Conservation (phyloP, 345 rosid genomes). For the Geranium brycei region DNA sequence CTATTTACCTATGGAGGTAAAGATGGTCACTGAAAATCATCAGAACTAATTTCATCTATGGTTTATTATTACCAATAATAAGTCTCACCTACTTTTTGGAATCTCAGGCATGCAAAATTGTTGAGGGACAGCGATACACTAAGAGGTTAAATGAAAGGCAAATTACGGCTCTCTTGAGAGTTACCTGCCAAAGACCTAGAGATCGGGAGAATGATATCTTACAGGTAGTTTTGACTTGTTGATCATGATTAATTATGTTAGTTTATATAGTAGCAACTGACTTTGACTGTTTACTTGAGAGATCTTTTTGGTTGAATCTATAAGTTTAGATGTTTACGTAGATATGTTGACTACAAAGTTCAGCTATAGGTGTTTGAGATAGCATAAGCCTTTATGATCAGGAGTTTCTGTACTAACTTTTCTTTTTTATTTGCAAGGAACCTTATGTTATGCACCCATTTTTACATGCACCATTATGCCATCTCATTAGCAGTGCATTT, state of each 20-base stretch:
- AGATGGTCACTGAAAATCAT: background rate
- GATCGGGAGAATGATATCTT: constrained; percentile 82
- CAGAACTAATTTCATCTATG: background rate
- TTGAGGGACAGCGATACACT: constrained; percentile 87
- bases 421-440: no score
- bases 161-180: constrained; percentile 78
- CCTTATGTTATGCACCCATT: no score
- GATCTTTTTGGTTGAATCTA: no score
- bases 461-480: background rate
- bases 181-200: constrained; percentile 94
- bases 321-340: no score
- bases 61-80: background rate
- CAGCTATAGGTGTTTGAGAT: no score
- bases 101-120: constrained; percentile 88
- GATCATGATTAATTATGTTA: no score
- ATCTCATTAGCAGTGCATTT: background rate
- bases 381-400: no score
- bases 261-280: no score
- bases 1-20: constrained; percentile 45
- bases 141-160: constrained; percentile 92
- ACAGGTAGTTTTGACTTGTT: constrained; percentile 23
- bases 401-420: no score
- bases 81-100: background rate
- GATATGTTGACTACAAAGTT: no score
- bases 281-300: no score